Evolutionary conservation across 306 rosid species (phyloP).

Genomic region (Sindora glabra): DNA sequence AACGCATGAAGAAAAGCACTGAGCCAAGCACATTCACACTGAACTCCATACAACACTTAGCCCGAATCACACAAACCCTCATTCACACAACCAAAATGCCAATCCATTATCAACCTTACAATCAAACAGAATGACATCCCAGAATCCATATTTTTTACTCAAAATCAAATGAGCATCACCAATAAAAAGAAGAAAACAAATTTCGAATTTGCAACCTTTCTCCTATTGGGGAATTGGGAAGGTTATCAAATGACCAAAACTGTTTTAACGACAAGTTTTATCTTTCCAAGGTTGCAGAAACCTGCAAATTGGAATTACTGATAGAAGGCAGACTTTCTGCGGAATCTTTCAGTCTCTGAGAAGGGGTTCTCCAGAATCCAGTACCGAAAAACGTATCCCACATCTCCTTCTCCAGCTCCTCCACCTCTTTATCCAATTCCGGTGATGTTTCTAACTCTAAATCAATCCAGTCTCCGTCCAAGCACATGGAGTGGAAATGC

Average conservation of each 20-base stretch:
- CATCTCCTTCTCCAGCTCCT: slow-evolving; percentile 82
- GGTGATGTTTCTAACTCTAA: not conserved
- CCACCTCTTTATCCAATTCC: not conserved
- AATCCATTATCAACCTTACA: not conserved
- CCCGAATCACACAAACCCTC: too few species aligned
- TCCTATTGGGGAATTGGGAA: not conserved
- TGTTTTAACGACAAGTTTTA: too few species aligned
- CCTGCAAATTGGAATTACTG: too few species aligned
- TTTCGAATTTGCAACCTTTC: not conserved
- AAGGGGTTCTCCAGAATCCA: slow-evolving; percentile 88
- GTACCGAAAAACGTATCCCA: slow-evolving; percentile 58
- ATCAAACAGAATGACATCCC: not conserved
- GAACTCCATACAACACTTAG: too few species aligned
- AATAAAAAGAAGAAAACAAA: too few species aligned
- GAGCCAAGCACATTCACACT: too few species aligned
- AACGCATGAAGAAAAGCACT: too few species aligned
- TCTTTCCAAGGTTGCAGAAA: too few species aligned
- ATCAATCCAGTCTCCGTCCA: not conserved
- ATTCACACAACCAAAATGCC: too few species aligned
- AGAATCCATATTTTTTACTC: not conserved
- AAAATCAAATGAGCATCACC: not conserved
- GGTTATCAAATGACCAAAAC: too few species aligned
- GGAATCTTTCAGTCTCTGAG: slow-evolving; percentile 49
- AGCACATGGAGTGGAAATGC: slow-evolving; percentile 14
- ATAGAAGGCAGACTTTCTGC: too few species aligned